A percentile compares a stretch with the other conserved stretches of the same genome.
Evolutionary conservation across 768 basidiomycete species (phyloP).

Genomic region (Pleurotus platypus): DNA sequence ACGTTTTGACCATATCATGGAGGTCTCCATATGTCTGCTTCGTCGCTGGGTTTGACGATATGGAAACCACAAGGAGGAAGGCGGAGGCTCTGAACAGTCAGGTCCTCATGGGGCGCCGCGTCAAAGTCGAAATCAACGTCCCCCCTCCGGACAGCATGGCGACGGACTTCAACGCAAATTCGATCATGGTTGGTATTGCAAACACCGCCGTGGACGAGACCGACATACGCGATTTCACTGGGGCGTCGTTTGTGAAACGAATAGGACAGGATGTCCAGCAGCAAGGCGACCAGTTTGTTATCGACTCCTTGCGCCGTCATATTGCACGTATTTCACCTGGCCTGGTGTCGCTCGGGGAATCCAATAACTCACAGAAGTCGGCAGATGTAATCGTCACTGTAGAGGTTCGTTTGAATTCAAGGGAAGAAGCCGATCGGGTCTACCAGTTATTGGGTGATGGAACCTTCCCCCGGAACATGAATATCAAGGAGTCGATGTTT

Average conservation of each 20-base stretch:
- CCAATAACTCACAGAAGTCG: constrained; percentile 11
- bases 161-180: constrained; percentile 22
- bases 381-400: constrained; percentile 29
- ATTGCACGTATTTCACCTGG: constrained; percentile 7
- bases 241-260: constrained; percentile 20
- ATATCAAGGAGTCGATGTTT: constrained; percentile 28
- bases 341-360: constrained; percentile 22
- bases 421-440: constrained; percentile 44
- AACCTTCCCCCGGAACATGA: constrained; percentile 20
- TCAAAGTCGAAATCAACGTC: constrained; percentile 40
- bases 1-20: constrained; percentile 51
- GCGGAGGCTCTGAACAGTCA: constrained; percentile 31
- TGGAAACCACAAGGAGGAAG: constrained; percentile 28
- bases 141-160: constrained; percentile 27
- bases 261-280: constrained; percentile 12
- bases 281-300: constrained; percentile 18
- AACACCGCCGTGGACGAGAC: constrained; percentile 21
- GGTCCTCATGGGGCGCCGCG: constrained; percentile 34
- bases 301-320: constrained; percentile 18
- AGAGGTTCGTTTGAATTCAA: constrained; percentile 43
- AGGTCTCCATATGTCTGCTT: constrained; percentile 40
- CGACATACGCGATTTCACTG: constrained; percentile 26
- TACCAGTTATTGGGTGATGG: constrained; percentile 30
- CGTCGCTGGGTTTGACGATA: constrained; percentile 37
- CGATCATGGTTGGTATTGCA: constrained; percentile 42